A percentile compares a stretch with the other conserved stretches of the same genome.
Evolutionary conservation across 768 basidiomycete genomes (phyloP).

Genomic region (Aureoboletus auriporus): DNA sequence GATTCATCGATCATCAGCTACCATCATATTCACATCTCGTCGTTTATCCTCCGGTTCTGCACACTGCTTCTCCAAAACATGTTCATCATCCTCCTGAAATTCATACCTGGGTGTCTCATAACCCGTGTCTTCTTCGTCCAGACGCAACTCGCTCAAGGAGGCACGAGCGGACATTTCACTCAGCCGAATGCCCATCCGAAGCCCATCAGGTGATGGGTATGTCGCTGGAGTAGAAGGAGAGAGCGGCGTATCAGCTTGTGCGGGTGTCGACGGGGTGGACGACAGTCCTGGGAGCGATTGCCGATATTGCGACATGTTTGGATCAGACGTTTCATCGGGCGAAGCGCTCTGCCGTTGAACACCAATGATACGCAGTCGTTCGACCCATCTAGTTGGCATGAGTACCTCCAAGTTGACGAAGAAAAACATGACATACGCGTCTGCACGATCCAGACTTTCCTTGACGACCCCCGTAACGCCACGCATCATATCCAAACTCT

Average conservation of each 20-base stretch:
- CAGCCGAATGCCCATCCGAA: slow-evolving; percentile 23
- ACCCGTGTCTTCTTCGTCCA: slow-evolving; percentile 20
- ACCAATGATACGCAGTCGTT: slow-evolving; percentile 72
- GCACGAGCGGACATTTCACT: slow-evolving; percentile 26
- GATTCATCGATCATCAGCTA: slow-evolving; percentile 14
- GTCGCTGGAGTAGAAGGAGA: slow-evolving; percentile 27
- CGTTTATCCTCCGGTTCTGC: slow-evolving; percentile 4
- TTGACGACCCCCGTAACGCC: slow-evolving; percentile 85
- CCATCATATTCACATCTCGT: slow-evolving; percentile 16
- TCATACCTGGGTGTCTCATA: slow-evolving; percentile 23
- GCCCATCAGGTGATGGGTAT: slow-evolving; percentile 24
- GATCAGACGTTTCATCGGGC: slow-evolving; percentile 14
- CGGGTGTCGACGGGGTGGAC: slow-evolving; percentile 29
- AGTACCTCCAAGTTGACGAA: neutral
- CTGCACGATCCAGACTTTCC: slow-evolving; percentile 83
- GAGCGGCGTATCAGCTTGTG: slow-evolving; percentile 21
- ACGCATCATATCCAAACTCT: slow-evolving; percentile 90
- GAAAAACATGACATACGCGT: slow-evolving; percentile 53
- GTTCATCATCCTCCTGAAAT: neutral
- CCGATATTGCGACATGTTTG: slow-evolving; percentile 6
- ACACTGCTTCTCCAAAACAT: slow-evolving; percentile 6
- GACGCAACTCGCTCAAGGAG: slow-evolving; percentile 28
- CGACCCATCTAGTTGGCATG: slow-evolving; percentile 62
- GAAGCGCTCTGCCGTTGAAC: slow-evolving; percentile 51
- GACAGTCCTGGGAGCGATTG: slow-evolving; percentile 27